phyloP scores from a whole-genome alignment of 768 basidiomycete genomes.

The Cystobasidium ongulense region DNA sequence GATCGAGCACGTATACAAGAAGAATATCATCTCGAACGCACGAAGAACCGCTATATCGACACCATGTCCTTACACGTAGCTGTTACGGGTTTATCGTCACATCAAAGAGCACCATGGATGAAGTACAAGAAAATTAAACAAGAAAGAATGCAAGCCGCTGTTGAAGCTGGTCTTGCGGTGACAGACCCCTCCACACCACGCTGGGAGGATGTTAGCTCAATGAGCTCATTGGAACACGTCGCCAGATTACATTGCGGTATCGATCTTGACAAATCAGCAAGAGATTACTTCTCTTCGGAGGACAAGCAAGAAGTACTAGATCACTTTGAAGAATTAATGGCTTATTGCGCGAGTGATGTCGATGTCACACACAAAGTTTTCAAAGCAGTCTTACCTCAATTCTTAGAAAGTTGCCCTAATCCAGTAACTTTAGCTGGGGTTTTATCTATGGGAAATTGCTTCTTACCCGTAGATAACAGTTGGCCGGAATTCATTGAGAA shows the following conservation, averaged over 20 bases:
- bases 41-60: slow-evolving; percentile 73
- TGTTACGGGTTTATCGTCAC: slow-evolving; percentile 84
- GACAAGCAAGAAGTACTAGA: slow-evolving; percentile 42
- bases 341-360: slow-evolving; percentile 81
- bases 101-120: slow-evolving; percentile 89
- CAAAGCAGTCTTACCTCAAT: slow-evolving; percentile 65
- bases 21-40: slow-evolving; percentile 66
- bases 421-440: slow-evolving; percentile 89
- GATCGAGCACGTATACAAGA: slow-evolving; percentile 74
- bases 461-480: slow-evolving; percentile 77
- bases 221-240: slow-evolving; percentile 85
- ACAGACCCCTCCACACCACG: slow-evolving; percentile 47
- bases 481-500: slow-evolving; percentile 76
- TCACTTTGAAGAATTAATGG: slow-evolving; percentile 55
- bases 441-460: slow-evolving; percentile 80
- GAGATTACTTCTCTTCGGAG: slow-evolving; percentile 61
- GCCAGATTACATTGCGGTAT: slow-evolving; percentile 80
- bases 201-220: slow-evolving; percentile 90
- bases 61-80: slow-evolving; percentile 93
- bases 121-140: slow-evolving; percentile 53
- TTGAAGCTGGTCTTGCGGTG: slow-evolving; percentile 44
- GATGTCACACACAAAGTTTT: slow-evolving; percentile 74
- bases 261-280: slow-evolving; percentile 64
- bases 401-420: slow-evolving; percentile 73
- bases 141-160: slow-evolving; percentile 41